Evolutionary conservation across 108 stramenopile genomes (phyloP), one percentile per base, ranked within the genome.

Genomic region (Conticribra weissflogii): DNA sequence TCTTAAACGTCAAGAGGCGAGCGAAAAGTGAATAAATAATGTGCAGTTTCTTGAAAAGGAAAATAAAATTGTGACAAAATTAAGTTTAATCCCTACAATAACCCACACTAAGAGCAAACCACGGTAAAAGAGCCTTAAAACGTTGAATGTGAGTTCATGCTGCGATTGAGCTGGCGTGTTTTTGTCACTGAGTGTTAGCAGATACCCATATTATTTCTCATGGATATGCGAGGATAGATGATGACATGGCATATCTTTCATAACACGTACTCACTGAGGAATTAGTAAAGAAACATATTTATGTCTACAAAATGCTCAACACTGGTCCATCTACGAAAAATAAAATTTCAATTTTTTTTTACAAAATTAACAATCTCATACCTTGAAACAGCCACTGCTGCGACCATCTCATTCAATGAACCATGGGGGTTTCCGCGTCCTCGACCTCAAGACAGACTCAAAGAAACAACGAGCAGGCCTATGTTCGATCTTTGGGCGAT

Each of bases 401-500:
- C 36, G 5, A 12, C 36, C 36, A 9, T 41, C 8, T 9, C 8
- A 9, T 41, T 9, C 8, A 12, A 12, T 12, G 5, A 41, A n/a
- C 61, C 54, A 75, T 75, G 74, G 74, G 74, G 17, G 59, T 31
- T 29, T 59, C 68, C 25, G 41, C 77, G n/a, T n/a, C n/a, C 16
- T 52, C 72, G 41, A 36, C 72, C 28, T 33, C 46, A 18, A 34
- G 24, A 2, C 28, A 46, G 53, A 30, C 58, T 3, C 28, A 48
- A 9, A 53, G 54, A 1, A 54, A 55, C 53, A 69, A 64, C 60
- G 76, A 77, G 34, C 54, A 49, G 47, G 64, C 66, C 33, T 68
- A 45, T 53, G 48, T 78, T 48, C 72, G 53, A 14, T 51, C 55
- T 18, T 48, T 78, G 15, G 77, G 77, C n/a, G 59, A 78, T 59